Evolutionary conservation across 108 stramenopile species (phyloP).

Genomic region (Pseudonitzschia delicatissima): DNA sequence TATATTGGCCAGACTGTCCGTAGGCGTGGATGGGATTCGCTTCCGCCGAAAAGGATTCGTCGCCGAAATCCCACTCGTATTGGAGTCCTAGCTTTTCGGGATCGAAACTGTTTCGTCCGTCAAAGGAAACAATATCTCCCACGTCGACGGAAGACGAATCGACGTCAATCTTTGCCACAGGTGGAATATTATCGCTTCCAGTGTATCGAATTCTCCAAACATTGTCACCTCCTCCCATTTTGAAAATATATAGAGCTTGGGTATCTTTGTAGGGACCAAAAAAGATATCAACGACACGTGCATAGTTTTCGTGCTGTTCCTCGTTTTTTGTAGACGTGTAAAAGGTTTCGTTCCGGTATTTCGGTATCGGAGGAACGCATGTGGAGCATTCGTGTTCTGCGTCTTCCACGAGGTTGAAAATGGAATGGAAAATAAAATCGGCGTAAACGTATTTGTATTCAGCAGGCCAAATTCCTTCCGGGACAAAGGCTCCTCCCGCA

Average conservation of each 20-base stretch:
- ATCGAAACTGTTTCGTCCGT: constrained; percentile 31
- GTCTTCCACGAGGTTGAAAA: constrained; percentile 15
- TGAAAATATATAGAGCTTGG: constrained; percentile 32
- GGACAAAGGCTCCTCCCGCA: constrained; percentile 31
- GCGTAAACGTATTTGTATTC: constrained; percentile 29
- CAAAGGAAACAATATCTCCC: constrained; percentile 21
- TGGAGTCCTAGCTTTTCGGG: constrained; percentile 24
- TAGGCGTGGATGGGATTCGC: constrained; percentile 17
- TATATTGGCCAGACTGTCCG: constrained; percentile 13
- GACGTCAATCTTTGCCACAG: constrained; percentile 22
- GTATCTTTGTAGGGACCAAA: constrained; percentile 36
- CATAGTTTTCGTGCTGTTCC: constrained; percentile 11
- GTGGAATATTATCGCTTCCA: constrained; percentile 26
- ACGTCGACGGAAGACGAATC: background rate
- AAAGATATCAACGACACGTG: constrained; percentile 20
- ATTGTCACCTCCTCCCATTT: constrained; percentile 8
- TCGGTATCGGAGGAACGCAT: constrained; percentile 8
- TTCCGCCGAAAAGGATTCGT: constrained; percentile 9
- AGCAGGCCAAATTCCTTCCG: constrained; percentile 29
- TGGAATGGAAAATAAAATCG: constrained; percentile 30
- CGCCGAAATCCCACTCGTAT: constrained; percentile 41
- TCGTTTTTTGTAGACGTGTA: constrained; percentile 11
- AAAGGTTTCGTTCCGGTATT: constrained; percentile 2
- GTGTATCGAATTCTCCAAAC: constrained; percentile 29
- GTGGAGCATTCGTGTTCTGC: background rate